These are phyloP conservation scores for Rossbeevera mucosa DNA, from an alignment of 768 basidiomycete species.

Conservation along the genomic window DNA sequence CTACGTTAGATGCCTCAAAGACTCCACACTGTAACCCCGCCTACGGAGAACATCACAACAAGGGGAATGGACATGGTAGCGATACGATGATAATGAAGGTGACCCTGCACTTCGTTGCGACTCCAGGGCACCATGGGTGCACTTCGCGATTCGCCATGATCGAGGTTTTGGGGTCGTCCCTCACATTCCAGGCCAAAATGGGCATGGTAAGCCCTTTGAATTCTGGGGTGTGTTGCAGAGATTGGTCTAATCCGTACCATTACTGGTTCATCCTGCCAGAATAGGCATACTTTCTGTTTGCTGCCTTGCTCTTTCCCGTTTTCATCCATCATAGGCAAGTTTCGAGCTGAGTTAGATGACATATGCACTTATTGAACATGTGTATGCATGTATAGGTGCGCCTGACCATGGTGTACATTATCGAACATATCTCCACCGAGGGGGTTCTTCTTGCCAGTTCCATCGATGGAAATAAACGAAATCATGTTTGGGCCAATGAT, in stretches of 20 bases:
- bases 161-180: background rate
- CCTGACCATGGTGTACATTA: background rate
- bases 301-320: background rate
- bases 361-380: background rate
- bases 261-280: background rate
- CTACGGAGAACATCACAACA: background rate
- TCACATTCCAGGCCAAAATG: background rate
- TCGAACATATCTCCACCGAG: background rate
- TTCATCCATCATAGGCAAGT: background rate
- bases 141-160: background rate
- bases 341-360: background rate
- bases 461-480: background rate
- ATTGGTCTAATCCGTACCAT: background rate
- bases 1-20: background rate
- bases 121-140: background rate
- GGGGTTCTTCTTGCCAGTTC: background rate
- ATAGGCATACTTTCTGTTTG: background rate
- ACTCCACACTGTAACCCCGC: background rate
- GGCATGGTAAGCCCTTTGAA: background rate
- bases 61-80: background rate
- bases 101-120: background rate
- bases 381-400: background rate
- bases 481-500: background rate
- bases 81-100: background rate
- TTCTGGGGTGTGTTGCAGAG: background rate